These are phyloP conservation scores for Kregervanrija delftensis DNA, from an alignment of 805 yeast genomes.

Conservation along the genomic window DNA sequence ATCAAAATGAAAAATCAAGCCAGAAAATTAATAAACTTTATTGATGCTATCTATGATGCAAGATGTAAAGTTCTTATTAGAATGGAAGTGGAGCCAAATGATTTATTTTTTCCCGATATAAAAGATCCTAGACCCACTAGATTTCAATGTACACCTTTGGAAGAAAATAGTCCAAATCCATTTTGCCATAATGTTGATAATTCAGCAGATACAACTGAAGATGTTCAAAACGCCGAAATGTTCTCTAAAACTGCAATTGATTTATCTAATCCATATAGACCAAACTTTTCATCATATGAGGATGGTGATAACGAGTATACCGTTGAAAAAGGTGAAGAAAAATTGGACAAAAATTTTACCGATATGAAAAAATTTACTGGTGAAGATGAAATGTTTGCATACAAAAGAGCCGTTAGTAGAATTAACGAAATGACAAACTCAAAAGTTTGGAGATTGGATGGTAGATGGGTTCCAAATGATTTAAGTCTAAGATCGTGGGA, in stretches of 20 bases:
- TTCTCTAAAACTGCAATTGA: constrained; percentile 57
- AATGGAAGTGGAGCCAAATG: constrained; percentile 41
- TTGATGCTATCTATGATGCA: constrained; percentile 67
- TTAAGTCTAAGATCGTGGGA: constrained; percentile 55
- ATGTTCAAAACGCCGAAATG: constrained; percentile 57
- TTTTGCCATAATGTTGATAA: constrained; percentile 2
- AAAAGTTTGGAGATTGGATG: constrained; percentile 38
- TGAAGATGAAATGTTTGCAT: constrained; percentile 72
- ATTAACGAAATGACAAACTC: constrained; percentile 35
- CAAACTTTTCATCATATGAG: constrained; percentile 59
- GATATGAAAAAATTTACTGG: constrained; percentile 59
- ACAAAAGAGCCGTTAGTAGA: constrained; percentile 62
- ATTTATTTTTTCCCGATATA: constrained; percentile 57
- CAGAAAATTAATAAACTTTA: constrained; percentile 53
- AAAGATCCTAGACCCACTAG: constrained; percentile 1
- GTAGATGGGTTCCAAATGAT: constrained; percentile 52
- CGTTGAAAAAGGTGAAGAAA: constrained; percentile 12
- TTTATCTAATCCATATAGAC: constrained; percentile 57
- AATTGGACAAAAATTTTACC: constrained; percentile 33
- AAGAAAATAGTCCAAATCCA: constrained; percentile 8
- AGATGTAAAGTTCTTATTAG: constrained; percentile 53
- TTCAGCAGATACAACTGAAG: constrained; percentile 1
- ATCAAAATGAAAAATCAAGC: constrained; percentile 60
- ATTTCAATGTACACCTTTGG: constrained; percentile 13
- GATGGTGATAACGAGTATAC: constrained; percentile 33